These are phyloP conservation scores for Agaricales sp. DNA, from an alignment of 1,284 basidiomycete genomes.

Conservation along the genomic window DNA sequence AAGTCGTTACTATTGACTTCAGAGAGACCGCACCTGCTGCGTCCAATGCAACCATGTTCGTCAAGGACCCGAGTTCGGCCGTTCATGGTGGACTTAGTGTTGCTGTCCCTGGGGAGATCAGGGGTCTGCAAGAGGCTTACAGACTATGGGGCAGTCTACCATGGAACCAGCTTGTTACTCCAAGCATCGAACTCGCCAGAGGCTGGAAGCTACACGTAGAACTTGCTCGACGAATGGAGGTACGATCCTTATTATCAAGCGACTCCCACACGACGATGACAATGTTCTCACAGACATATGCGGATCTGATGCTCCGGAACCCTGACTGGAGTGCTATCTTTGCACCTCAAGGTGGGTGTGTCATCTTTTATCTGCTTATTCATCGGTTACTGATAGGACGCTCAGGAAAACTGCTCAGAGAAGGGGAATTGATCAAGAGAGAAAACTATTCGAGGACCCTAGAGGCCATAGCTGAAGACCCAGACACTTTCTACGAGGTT, in stretches of 20 bases:
- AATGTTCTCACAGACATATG: conserved; percentile 28
- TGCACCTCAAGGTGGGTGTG: conserved; percentile 55
- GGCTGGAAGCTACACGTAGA: conserved; percentile 74
- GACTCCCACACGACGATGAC: conserved; percentile 5
- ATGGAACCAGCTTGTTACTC: conserved; percentile 72
- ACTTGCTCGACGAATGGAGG: conserved; percentile 62
- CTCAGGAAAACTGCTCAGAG: conserved; percentile 36
- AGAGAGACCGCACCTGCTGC: conserved; percentile 76
- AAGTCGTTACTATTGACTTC: conserved; percentile 78
- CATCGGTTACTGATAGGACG: neutral
- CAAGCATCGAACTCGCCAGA: conserved; percentile 63
- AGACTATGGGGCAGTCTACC: conserved; percentile 67
- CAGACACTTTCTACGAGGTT: conserved; percentile 69
- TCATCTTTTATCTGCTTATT: neutral
- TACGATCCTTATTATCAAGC: conserved; percentile 22
- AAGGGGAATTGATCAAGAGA: conserved; percentile 67
- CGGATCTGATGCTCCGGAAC: conserved; percentile 61
- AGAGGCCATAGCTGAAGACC: conserved; percentile 52
- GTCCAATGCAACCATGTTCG: conserved; percentile 72
- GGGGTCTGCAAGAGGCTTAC: conserved; percentile 76
- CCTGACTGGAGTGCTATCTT: conserved; percentile 76
- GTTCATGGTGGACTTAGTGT: conserved; percentile 72
- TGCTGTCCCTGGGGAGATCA: conserved; percentile 81
- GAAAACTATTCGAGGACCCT: conserved; percentile 65
- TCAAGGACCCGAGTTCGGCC: conserved; percentile 36